These are phyloP conservation scores for Vitis riparia DNA, from an alignment of 164 flowering plant species.

Conservation along the genomic window DNA sequence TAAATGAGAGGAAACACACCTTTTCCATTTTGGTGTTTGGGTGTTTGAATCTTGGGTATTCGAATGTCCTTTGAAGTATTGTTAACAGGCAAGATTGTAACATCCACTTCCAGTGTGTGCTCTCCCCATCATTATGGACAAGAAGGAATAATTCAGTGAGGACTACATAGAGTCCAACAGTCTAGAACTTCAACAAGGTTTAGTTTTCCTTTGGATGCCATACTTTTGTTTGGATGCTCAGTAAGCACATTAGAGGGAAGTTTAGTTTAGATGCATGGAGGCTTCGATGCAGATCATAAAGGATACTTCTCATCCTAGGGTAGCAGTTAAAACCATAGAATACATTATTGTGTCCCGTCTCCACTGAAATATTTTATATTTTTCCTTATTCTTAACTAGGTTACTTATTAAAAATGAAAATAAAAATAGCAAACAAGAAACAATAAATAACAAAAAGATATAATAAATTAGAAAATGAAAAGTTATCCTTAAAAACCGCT, in stretches of 20 bases:
- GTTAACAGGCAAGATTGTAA: neutral
- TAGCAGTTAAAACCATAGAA: too few species aligned
- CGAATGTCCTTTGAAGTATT: constrained; percentile 7
- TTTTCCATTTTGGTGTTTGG: constrained; percentile 11
- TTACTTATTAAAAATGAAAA: too few species aligned
- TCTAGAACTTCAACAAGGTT: neutral
- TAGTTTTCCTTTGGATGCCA: neutral
- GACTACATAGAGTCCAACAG: constrained; percentile 2
- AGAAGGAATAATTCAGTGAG: constrained; percentile 13
- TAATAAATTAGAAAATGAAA: too few species aligned
- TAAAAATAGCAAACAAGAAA: too few species aligned
- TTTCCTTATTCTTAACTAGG: too few species aligned
- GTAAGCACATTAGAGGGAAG: too few species aligned
- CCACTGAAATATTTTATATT: neutral
- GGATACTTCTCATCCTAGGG: neutral
- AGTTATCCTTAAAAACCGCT: too few species aligned
- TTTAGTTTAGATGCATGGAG: too few species aligned
- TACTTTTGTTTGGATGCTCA: neutral
- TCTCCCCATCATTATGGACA: constrained; percentile 26
- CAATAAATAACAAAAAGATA: too few species aligned
- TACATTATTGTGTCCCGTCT: neutral
- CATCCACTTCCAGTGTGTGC: constrained; percentile 19
- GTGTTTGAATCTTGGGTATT: neutral
- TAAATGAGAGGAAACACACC: constrained; percentile 11
- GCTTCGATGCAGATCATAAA: neutral